Conservation (phyloP, 208 protist species). For the Phytomonas sp. region DNA sequence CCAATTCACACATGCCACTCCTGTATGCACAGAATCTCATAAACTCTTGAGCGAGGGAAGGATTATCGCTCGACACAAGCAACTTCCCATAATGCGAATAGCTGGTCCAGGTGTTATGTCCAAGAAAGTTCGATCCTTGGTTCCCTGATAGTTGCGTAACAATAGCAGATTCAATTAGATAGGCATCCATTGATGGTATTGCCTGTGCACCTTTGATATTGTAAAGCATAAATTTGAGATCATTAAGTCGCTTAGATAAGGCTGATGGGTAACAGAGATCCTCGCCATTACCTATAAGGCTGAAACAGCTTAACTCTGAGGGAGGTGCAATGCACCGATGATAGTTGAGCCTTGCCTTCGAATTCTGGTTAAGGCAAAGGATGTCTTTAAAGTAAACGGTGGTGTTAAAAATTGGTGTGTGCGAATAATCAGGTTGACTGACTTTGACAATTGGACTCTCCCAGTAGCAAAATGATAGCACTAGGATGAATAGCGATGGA, state of each 20-base stretch:
- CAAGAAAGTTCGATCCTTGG: conserved; percentile 41
- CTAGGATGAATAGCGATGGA: conserved; percentile 48
- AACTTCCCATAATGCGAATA: conserved; percentile 65
- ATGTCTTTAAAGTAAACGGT: conserved; percentile 17
- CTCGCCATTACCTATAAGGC: conserved; percentile 24
- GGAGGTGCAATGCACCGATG: conserved; percentile 14
- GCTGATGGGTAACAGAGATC: conserved; percentile 17
- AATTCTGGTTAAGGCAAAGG: conserved; percentile 15
- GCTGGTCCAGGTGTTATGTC: conserved; percentile 25
- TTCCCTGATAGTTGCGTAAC: conserved; percentile 23
- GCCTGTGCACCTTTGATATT: conserved; percentile 13
- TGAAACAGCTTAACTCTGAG: conserved; percentile 15
- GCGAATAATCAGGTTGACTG: conserved; percentile 5
- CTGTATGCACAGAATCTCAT: conserved; percentile 30
- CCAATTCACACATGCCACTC: conserved; percentile 40
- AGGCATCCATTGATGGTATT: conserved; percentile 36
- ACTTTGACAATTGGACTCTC: conserved; percentile 20
- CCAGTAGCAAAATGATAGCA: conserved; percentile 57
- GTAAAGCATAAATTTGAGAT: background rate
- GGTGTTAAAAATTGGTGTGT: conserved; percentile 13
- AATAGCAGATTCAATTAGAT: conserved; percentile 43
- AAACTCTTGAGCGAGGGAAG: conserved; percentile 27
- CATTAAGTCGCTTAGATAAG: background rate
- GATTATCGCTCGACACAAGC: conserved; percentile 39
- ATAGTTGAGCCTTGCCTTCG: conserved; percentile 14